These are phyloP conservation scores for Tulasnella sp. DNA, from an alignment of 768 basidiomycete genomes.

Conservation along the genomic window DNA sequence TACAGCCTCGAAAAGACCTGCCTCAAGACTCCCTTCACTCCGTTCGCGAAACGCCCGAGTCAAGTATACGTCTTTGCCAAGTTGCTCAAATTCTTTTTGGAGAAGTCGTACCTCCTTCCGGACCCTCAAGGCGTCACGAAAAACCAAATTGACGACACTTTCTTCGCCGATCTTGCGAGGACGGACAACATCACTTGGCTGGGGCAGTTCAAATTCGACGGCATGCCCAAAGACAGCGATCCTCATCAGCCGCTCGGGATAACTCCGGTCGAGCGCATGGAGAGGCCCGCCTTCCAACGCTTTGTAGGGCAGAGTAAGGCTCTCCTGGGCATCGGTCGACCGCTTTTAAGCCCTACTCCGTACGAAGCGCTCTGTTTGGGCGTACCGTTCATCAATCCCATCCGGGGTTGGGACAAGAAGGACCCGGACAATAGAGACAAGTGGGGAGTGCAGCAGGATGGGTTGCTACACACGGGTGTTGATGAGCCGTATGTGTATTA, in stretches of 20 bases:
- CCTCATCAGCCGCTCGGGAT: background rate
- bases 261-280: background rate
- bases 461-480: slow-evolving; percentile 18
- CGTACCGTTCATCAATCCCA: slow-evolving; percentile 31
- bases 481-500: slow-evolving; percentile 28
- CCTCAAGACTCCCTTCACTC: background rate
- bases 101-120: background rate
- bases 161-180: background rate
- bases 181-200: background rate
- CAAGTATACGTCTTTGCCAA: slow-evolving; percentile 20
- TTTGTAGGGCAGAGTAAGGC: background rate
- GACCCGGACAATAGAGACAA: slow-evolving; percentile 25
- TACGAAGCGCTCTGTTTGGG: slow-evolving; percentile 24
- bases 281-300: background rate
- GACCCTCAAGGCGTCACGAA: background rate
- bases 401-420: slow-evolving; percentile 24
- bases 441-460: slow-evolving; percentile 29
- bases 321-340: slow-evolving; percentile 20
- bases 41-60: background rate
- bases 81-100: background rate
- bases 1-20: slow-evolving; percentile 19
- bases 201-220: background rate
- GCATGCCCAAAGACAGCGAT: background rate
- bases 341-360: slow-evolving; percentile 21
- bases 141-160: background rate